Evolutionary conservation across 176 grass and related monocot species (phyloP).

Genomic region (Hordeum marinum): DNA sequence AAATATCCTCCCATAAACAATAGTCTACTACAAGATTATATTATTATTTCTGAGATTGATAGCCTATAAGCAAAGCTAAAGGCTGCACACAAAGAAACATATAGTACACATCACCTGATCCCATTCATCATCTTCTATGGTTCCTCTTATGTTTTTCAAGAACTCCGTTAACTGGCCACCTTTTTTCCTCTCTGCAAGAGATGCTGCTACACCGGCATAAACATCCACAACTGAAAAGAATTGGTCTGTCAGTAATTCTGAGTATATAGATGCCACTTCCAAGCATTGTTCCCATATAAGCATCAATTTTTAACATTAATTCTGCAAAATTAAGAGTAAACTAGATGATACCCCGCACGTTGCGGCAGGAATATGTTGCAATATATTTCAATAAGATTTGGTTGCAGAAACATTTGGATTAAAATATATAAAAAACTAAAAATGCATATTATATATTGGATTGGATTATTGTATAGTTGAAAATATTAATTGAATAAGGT

Average conservation of each 20-base stretch:
- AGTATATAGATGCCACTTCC: not conserved
- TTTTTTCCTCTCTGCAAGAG: conserved; percentile 87
- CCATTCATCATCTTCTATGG: conserved; percentile 89
- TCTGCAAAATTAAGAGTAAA: conserved; percentile 23
- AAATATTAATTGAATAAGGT: too few relatives aligned
- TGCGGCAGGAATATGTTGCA: too few relatives aligned
- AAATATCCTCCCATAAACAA: conserved; percentile 2
- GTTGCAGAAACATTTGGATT: too few relatives aligned
- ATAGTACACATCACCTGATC: conserved; percentile 70
- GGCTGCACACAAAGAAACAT: conserved; percentile 11
- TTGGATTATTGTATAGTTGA: too few relatives aligned
- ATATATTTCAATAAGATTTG: too few relatives aligned
- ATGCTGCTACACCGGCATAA: conserved; percentile 87
- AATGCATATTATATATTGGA: too few relatives aligned
- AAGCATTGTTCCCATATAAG: not conserved
- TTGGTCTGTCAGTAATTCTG: conserved; percentile 1
- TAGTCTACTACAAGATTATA: not conserved
- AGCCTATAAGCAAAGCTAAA: not conserved
- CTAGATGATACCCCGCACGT: not conserved
- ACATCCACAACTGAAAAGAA: conserved; percentile 84
- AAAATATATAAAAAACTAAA: too few relatives aligned
- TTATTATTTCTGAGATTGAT: conserved; percentile 4
- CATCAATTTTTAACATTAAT: conserved; percentile 2
- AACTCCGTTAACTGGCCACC: conserved; percentile 87
- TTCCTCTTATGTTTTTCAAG: conserved; percentile 96